Evolutionary conservation across 495 filamentous ascomycete species (phyloP), one percentile per base, ranked within the genome.

Genomic region (Aspergillus olivimuriae): DNA sequence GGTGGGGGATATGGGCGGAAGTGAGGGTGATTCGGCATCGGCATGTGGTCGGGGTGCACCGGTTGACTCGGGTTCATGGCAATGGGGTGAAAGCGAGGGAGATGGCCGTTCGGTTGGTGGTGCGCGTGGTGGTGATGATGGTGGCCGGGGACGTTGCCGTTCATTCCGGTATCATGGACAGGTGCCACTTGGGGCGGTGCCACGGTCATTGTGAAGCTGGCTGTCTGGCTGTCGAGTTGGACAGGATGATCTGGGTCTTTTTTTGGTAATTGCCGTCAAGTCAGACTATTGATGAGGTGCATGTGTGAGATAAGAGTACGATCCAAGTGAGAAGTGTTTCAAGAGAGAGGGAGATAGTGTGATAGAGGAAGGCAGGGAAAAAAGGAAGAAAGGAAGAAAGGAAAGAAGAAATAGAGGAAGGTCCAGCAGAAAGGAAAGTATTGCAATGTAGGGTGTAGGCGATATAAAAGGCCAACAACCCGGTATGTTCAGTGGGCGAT

Each of bases 61-160:
- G 57, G 37, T 43, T 58, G 60, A 39, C 61, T 63, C 10, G 69
- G 66, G 47, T 73, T 73, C 60, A 71, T 73, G 42, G 69, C 69
- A 51, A 73, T 70, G 22, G 69, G 66, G 39, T 70, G 67, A 35
- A 71, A 71, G 26, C 69, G 66, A 26, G 66, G 65, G 2, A 70
- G 55, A 48, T 51, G 52, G 53, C 61, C 61, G 21, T 52, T 57
- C 39, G 63, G 24, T 28, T 28, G 24, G 24, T 28, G 24, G n/a
- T n/a, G n/a, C n/a, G n/a, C n/a, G n/a, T n/a, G n/a, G 24, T 28
- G 24, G 11, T 28, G 24, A 11, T 28, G 46, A 59, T 68, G 65
- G 38, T 57, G 53, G 12, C 57, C 50, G 21, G 56, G 54, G 22
- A 47, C 34, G 32, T 34, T 41, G 26, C 60, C 58, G 42, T 65